A percentile compares a stretch with the other conserved stretches of the same genome.
Conservation (phyloP, 495 filamentous ascomycete species). For the Durotheca rogersii region DNA sequence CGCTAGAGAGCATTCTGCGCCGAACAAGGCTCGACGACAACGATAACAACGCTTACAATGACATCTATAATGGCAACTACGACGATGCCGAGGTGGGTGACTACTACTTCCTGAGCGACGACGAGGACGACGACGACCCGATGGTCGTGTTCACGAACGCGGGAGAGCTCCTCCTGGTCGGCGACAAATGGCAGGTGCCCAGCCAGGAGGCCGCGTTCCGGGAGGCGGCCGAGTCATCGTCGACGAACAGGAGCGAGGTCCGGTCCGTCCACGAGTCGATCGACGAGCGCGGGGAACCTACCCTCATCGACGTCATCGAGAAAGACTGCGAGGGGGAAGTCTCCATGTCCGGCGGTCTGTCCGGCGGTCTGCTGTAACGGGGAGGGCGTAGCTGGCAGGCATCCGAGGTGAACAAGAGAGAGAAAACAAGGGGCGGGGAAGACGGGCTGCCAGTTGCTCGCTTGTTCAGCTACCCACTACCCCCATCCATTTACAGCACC, state of each 20-base stretch:
- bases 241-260: background rate
- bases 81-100: background rate
- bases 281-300: background rate
- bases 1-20: background rate
- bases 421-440: no score
- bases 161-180: background rate
- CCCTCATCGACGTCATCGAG: background rate
- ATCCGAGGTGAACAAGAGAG: no score
- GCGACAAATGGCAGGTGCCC: conserved; percentile 4
- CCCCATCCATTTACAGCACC: no score
- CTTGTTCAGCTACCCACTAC: no score
- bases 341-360: conserved; percentile 5
- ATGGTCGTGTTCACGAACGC: background rate
- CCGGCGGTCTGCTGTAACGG: no score
- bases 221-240: background rate
- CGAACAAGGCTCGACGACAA: background rate
- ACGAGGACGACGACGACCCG: background rate
- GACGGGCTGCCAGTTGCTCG: no score
- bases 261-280: background rate
- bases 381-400: no score
- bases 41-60: background rate
- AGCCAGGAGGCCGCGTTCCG: background rate
- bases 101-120: no score
- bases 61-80: background rate
- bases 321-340: background rate